Percentiles rank a stretch among this genome's conserved stretches.
Conservation (phyloP, 2,329 filamentous ascomycete species). For the Neopestalotiopsis sp. region DNA sequence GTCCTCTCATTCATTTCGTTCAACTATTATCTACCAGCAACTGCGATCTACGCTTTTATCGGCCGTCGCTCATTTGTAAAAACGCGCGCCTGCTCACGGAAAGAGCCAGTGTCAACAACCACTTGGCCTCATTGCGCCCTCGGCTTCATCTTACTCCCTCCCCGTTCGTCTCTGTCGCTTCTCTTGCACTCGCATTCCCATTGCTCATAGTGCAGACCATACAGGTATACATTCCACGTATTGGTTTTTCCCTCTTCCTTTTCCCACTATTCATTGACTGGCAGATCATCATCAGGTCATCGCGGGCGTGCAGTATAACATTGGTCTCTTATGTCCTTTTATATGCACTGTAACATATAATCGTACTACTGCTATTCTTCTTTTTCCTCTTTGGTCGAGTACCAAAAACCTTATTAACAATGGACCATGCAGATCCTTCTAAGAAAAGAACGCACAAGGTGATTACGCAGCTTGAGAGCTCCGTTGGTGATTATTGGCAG, state of each 20-base stretch:
- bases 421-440: not conserved
- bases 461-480: not conserved
- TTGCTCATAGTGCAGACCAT: not conserved
- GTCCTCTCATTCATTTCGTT: not conserved
- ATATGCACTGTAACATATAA: not conserved
- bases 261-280: conserved; percentile 7
- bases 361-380: not conserved
- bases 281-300: conserved; percentile 7
- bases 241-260: not conserved
- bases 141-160: not conserved
- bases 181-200: not conserved
- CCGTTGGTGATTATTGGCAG: not conserved
- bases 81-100: not conserved
- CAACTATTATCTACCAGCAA: not conserved
- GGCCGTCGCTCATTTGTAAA: not conserved
- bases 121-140: not conserved
- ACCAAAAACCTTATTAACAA: conserved; percentile 8
- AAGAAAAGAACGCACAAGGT: not conserved
- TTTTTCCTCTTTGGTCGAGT: not conserved
- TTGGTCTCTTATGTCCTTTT: conserved; percentile 3
- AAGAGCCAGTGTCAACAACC: not conserved
- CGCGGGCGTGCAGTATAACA: not conserved
- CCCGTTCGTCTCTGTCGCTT: not conserved
- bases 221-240: not conserved
- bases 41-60: not conserved